phyloP scores from a whole-genome alignment of 1,284 basidiomycete species.

The Schizophyllum amplum region DNA sequence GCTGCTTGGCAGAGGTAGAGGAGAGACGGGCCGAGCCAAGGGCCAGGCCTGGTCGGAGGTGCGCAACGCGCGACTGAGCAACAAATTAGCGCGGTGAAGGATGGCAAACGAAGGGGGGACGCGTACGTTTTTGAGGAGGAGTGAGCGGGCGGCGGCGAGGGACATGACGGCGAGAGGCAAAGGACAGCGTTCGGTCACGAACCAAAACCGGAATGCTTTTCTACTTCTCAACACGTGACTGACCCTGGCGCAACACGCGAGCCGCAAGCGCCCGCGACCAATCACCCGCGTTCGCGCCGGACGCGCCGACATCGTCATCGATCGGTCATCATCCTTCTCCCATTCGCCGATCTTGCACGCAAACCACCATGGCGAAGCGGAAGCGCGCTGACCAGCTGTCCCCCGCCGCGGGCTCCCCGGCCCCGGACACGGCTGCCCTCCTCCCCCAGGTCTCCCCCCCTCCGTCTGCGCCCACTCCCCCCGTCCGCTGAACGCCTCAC shows the following conservation, averaged over 20 bases:
- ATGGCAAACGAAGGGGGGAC: conserved; percentile 1
- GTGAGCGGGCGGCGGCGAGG: not conserved
- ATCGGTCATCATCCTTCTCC: not conserved
- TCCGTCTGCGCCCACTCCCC: not conserved
- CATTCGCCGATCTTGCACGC: conserved; percentile 9
- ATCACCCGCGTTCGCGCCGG: not conserved
- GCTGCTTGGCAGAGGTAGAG: conserved; percentile 60
- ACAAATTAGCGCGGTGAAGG: conserved; percentile 16
- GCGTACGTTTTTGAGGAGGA: conserved; percentile 42
- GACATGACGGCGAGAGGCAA: conserved; percentile 21
- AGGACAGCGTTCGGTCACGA: conserved; percentile 8
- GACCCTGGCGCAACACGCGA: not conserved
- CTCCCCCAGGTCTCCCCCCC: conserved; percentile 24
- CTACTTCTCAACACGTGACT: not conserved
- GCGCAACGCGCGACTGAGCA: conserved; percentile 36
- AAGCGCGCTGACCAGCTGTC: conserved; percentile 4
- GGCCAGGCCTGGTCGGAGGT: conserved; percentile 28
- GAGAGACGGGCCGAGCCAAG: conserved; percentile 48
- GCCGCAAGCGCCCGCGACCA: not conserved
- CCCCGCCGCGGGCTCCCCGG: no score
- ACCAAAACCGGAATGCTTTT: conserved; percentile 3
- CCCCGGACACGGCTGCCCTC: conserved; percentile 9
- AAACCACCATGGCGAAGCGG: conserved; percentile 15
- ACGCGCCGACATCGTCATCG: not conserved
- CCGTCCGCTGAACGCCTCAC: conserved; percentile 1